phyloP scores from a whole-genome alignment of 306 rosid species.

The Prunus mira region DNA sequence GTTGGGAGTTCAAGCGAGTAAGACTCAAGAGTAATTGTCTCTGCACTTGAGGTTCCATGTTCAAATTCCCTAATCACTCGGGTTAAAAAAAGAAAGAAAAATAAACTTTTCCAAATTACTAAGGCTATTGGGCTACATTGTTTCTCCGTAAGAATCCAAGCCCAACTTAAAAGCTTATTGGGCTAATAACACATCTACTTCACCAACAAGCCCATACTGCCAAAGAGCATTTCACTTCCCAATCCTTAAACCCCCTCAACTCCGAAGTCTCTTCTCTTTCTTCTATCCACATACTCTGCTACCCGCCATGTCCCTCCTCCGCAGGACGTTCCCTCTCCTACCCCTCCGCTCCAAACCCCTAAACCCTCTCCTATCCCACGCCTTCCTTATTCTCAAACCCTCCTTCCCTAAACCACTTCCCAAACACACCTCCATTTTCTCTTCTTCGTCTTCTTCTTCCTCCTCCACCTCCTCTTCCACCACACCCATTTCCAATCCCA shows the following conservation, averaged over 20 bases:
- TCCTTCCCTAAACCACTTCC: slow-evolving; percentile 23
- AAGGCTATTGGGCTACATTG: too few species aligned
- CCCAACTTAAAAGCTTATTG: not conserved
- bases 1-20: too few species aligned
- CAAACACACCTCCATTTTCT: not conserved
- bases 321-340: slow-evolving; percentile 58
- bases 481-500: slow-evolving; percentile 26
- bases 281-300: not conserved
- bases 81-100: too few species aligned
- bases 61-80: too few species aligned
- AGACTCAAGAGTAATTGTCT: too few species aligned
- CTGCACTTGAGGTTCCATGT: too few species aligned
- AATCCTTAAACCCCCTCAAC: not conserved
- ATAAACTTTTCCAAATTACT: too few species aligned
- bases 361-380: slow-evolving; percentile 23
- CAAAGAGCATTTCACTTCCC: not conserved
- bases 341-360: slow-evolving; percentile 46
- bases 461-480: slow-evolving; percentile 22
- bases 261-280: not conserved
- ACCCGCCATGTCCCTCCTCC: slow-evolving; percentile 50
- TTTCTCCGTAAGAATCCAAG: too few species aligned
- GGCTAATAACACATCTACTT: not conserved
- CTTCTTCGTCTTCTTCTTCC: slow-evolving; percentile 24
- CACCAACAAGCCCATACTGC: not conserved
- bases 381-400: slow-evolving; percentile 29